Conservation (phyloP, 768 basidiomycete species). For the Leccinellum luteum region DNA sequence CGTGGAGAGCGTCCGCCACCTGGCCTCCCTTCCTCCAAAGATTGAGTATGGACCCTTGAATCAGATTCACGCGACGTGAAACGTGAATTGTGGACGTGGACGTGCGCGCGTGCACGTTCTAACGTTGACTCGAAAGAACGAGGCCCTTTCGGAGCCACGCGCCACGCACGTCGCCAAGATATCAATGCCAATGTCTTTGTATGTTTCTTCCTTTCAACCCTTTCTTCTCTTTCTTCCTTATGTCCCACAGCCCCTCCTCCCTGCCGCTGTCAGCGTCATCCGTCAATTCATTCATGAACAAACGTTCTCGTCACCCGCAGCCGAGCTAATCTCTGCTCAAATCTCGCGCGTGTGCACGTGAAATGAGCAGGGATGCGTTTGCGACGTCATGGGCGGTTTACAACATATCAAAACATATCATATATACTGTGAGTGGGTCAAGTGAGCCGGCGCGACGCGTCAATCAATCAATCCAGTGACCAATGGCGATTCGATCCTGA, state of each 20-base stretch:
- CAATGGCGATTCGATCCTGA: background rate
- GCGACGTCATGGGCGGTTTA: background rate
- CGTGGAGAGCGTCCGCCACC: constrained; percentile 4
- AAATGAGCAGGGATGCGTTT: background rate
- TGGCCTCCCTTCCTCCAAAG: constrained; percentile 10
- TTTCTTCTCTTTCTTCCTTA: background rate
- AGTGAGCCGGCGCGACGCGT: background rate
- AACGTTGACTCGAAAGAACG: background rate
- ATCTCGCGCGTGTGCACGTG: background rate
- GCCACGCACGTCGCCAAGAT: background rate
- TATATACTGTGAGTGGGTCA: background rate
- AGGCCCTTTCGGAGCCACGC: background rate
- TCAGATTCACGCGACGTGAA: constrained; percentile 24
- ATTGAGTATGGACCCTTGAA: constrained; percentile 23
- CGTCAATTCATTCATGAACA: background rate
- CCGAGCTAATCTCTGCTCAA: background rate
- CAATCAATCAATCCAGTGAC: background rate
- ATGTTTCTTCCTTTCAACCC: background rate
- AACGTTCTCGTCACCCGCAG: background rate
- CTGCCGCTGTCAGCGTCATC: background rate
- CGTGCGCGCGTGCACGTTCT: background rate
- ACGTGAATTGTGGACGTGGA: background rate
- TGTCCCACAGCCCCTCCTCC: background rate
- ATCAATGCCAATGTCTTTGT: background rate
- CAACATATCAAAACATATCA: background rate